Conservation (phyloP, 495 filamentous ascomycete species). For the Penicillium pulvis region DNA sequence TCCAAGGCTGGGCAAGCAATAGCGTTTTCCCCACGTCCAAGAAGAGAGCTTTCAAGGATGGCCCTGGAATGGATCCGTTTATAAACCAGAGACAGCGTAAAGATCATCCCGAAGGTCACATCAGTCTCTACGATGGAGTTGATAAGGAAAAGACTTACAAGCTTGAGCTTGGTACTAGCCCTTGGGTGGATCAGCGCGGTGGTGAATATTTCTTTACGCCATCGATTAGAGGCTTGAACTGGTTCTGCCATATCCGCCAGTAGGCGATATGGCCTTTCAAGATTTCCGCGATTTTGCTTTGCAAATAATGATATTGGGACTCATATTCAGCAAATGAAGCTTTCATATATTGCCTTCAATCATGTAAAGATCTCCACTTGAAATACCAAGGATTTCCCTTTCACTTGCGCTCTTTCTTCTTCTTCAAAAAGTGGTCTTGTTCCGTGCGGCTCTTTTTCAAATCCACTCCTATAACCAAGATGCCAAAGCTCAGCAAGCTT, state of each 20-base stretch:
- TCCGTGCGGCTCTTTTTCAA: no score
- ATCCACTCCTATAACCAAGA: no score
- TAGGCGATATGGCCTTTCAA: background rate
- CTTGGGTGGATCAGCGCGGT: slow-evolving; percentile 23
- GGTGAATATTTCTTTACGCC: slow-evolving; percentile 31
- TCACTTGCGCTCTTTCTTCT: no score
- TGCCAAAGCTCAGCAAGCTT: no score
- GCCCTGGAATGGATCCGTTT: slow-evolving; percentile 26
- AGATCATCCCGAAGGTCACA: slow-evolving; percentile 19
- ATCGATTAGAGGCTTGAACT: slow-evolving; percentile 15
- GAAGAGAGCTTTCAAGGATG: background rate
- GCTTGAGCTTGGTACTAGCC: slow-evolving; percentile 11
- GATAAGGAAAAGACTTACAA: slow-evolving; percentile 5
- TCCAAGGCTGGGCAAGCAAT: slow-evolving; percentile 30
- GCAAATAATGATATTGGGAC: no score
- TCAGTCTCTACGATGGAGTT: slow-evolving; percentile 18
- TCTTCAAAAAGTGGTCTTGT: no score
- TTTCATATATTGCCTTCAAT: no score
- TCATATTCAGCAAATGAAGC: no score
- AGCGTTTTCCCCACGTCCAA: slow-evolving; percentile 17
- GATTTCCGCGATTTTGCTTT: no score
- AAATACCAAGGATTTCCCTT: no score
- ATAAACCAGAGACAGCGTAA: slow-evolving; percentile 22
- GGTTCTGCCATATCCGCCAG: background rate
- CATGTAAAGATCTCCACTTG: no score